Evolutionary conservation across 148 eudicot species (phyloP), one percentile per base, ranked within the genome.

Genomic region (Arbutus unedo): DNA sequence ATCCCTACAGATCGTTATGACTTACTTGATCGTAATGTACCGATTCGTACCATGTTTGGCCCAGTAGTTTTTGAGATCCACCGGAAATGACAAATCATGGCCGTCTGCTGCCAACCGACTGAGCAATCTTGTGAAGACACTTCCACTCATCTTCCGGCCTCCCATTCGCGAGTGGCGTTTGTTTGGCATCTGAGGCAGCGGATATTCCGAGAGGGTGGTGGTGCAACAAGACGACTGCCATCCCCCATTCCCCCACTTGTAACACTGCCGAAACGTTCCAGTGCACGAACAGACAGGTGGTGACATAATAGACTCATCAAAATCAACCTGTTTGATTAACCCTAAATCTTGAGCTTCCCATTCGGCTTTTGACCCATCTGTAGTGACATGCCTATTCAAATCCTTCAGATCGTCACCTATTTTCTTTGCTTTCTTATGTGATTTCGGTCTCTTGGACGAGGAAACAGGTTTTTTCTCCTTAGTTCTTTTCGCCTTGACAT

Each of bases 161-260:
- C 92, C 91, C 74, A 92, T 81, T 50, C 98, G 83, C 19, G 92
- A 81, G 79, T 87, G 89, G 19, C 88, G 90, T 86, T 92, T 93
- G 89, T 95, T 91, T 14, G 94, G 90, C 87, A 85, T 72, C 66
- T 84, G 91, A 44, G 98, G 98, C 45, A 95, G 88, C 4, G 97
- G 97, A 84, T 86, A 95, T 4, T 57, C 73, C 0, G 97, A 95
- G 41, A 91, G 79, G 67, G 89, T 84, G 50, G 89, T 89, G 19
- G 97, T 95, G 88, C 97, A 95, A 79, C 98, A 95, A 48, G 97
- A 87, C 18, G 98, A 95, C 87, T 95, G 98, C 97, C 97, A 95
- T 4, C 97, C 98, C 18, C 97, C 98, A 48, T 68, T 88, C 2
- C 94, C 95, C 98, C 97, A 95, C 84, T 90, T 95, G 90, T 95